phyloP scores from a whole-genome alignment of 2,329 filamentous ascomycete genomes.

The Aspergillus clavatus region DNA sequence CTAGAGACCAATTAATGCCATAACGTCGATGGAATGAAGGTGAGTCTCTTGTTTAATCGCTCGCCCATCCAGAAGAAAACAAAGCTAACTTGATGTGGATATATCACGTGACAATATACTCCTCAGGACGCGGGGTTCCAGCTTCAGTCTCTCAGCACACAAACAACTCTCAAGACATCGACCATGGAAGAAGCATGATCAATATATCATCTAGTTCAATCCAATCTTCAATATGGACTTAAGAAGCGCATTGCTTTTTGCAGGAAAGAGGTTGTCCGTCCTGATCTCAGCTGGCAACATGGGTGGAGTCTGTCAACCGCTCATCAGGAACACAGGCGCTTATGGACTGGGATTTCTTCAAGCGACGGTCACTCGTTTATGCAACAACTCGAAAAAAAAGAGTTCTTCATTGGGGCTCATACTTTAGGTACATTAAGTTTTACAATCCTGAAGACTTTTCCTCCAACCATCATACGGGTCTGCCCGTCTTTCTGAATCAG shows the following conservation, averaged over 20 bases:
- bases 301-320: conserved; percentile 27
- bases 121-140: conserved; percentile 1
- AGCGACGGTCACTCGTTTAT: conserved; percentile 8
- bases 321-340: conserved; percentile 31
- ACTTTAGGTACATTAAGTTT: conserved; percentile 17
- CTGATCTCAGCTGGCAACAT: conserved; percentile 13
- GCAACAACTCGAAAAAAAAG: conserved; percentile 10
- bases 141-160: neutral
- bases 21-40: too few species aligned
- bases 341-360: conserved; percentile 27
- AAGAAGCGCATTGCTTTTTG: neutral
- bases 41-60: neutral
- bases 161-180: neutral
- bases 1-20: too few species aligned
- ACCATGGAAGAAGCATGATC: neutral
- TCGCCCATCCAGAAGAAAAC: neutral
- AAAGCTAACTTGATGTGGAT: neutral
- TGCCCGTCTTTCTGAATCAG: conserved; percentile 21
- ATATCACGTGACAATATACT: conserved; percentile 3
- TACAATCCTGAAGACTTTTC: conserved; percentile 15
- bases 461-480: conserved; percentile 20
- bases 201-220: neutral
- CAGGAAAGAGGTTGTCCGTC: neutral
- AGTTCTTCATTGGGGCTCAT: conserved; percentile 23
- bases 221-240: too few species aligned